Evolutionary conservation across 805 yeast species (phyloP), one percentile per base, ranked within the genome.

Genomic region (Wickerhamomyces alni): DNA sequence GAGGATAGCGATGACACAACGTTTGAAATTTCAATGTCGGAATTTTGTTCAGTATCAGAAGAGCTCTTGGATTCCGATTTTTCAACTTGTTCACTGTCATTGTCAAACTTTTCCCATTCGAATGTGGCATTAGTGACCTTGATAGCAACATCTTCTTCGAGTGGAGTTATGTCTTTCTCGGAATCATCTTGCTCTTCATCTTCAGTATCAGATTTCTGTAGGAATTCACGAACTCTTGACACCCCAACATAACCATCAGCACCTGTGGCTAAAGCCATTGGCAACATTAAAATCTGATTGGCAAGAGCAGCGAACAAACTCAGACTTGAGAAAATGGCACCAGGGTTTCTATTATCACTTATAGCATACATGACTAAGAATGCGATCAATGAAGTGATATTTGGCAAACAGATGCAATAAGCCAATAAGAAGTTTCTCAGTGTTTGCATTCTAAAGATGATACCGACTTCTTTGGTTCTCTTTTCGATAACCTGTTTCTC

Each of bases 221-320:
- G 59, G 47, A 69, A 67, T 32, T 65, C 70, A 35, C 77, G 74
- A 17, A 79, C 69, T 64, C 91, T 71, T 16, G 64, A 67, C 24
- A 82, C 51, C 19, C 82, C 87, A 41, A 81, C 64, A 35, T 70
- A 62, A 16, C 84, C 87, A 63, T 84, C 93, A 9, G 82, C 70
- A 38, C 78, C 75, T 1, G 87, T 69, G 33, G 82, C 76, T 33
- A 83, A 62, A 1, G 88, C 82, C 53, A 82, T 64, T 18, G 94
- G 94, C 34, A 84, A 59, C 71, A 84, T 69, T 39, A 83, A 67
- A 48, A 82, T 74, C 53, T 78, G 85, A 33, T 70, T 67, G 11
- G 83, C 63, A 46, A 84, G 68, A 10, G 74, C 70, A 51, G 74
- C 75, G 62, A 84, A 84, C 42, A 82, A 67, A 0, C 89, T 73